A percentile compares a stretch with the other conserved stretches of the same genome.
Evolutionary conservation across 106 monocot genomes (phyloP).

Genomic region (Ottelia alismoides): DNA sequence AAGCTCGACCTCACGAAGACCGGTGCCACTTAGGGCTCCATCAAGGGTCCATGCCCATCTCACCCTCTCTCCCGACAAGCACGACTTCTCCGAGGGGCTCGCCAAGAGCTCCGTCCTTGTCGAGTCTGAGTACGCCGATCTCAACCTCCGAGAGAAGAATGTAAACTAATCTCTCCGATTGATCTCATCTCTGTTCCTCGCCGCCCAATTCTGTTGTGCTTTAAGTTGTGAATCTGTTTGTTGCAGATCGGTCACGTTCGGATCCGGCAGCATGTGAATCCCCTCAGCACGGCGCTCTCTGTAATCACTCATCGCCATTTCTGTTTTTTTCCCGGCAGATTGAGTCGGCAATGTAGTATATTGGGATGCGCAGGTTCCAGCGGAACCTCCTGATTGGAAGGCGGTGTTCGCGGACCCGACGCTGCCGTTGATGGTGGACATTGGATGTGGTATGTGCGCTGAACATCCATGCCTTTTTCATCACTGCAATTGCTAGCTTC

Average conservation of each 20-base stretch:
- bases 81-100: too few relatives aligned
- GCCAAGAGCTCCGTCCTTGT: conserved; percentile 10
- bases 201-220: too few relatives aligned
- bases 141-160: conserved; percentile 14
- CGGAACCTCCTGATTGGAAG: conserved; percentile 47
- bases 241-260: conserved; percentile 73
- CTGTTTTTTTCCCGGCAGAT: neutral
- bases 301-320: conserved; percentile 15
- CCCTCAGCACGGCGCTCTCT: conserved; percentile 57
- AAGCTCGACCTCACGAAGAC: too few relatives aligned
- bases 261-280: conserved; percentile 95
- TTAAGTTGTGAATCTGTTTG: neutral
- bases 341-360: too few relatives aligned
- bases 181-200: neutral
- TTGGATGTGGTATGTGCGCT: conserved; percentile 66
- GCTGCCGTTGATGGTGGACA: conserved; percentile 91
- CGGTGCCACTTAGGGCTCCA: too few relatives aligned
- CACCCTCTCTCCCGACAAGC: too few relatives aligned
- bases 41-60: too few relatives aligned
- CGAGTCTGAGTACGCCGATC: conserved; percentile 10
- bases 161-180: neutral
- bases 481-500: too few relatives aligned
- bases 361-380: conserved; percentile 38
- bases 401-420: conserved; percentile 39
- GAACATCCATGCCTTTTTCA: too few relatives aligned